A percentile compares a stretch with the other conserved stretches of the same genome.
Evolutionary conservation across 306 rosid species (phyloP).

Genomic region (Prinsepia uniflora): DNA sequence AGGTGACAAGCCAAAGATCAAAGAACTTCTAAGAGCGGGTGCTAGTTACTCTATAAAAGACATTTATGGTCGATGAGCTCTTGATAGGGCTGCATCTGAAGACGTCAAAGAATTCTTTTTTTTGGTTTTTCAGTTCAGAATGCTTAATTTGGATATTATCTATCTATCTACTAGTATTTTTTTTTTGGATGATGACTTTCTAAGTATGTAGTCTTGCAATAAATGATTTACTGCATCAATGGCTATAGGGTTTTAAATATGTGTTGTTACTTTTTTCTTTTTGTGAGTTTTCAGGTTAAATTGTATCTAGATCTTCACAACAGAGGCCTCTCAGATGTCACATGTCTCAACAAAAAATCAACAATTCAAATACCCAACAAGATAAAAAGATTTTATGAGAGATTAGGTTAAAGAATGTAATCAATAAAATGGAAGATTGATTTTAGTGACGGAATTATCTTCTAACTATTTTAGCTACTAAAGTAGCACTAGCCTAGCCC

Average conservation of each 20-base stretch:
- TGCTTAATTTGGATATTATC: constrained; percentile 38
- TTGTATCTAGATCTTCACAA: background rate
- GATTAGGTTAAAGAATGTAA: no score
- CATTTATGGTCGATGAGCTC: constrained; percentile 67
- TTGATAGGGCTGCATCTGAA: constrained; percentile 49
- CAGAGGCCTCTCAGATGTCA: no score
- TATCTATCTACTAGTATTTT: background rate
- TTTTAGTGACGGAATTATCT: no score
- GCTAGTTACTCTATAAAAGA: constrained; percentile 68
- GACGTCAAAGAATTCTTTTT: constrained; percentile 72
- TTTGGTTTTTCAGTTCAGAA: constrained; percentile 62
- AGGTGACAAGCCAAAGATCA: constrained; percentile 83
- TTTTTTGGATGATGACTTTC: no score
- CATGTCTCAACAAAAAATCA: no score
- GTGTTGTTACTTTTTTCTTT: background rate
- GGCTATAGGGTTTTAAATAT: background rate
- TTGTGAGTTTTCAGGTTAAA: background rate
- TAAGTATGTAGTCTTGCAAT: background rate
- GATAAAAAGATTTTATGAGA: no score
- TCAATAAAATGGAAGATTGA: no score
- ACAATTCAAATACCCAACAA: no score
- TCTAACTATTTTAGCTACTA: no score
- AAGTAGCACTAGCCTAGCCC: no score
- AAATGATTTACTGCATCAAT: background rate
- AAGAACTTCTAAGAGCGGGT: constrained; percentile 88